Evolutionary conservation across 1,139 yeast genomes (phyloP).

Genomic region (Geotrichum europaeum): DNA sequence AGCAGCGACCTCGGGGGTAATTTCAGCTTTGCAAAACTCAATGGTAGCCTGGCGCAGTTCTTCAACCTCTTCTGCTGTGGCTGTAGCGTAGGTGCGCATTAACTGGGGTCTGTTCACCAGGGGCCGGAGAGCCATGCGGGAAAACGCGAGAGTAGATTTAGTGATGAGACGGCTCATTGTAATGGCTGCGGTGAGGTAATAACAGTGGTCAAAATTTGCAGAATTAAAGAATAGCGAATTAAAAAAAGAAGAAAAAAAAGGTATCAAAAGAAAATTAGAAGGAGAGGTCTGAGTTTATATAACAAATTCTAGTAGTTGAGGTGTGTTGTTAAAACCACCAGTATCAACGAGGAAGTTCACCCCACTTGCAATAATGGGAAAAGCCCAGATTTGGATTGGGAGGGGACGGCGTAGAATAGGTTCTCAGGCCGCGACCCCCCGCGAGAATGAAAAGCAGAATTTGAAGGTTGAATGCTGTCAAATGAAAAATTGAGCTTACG

Average conservation of each 20-base stretch:
- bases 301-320: too few species aligned
- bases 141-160: slow-evolving; percentile 1
- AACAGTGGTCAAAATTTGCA: neutral
- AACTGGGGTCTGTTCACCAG: neutral
- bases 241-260: neutral
- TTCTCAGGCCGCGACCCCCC: too few species aligned
- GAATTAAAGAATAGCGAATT: neutral
- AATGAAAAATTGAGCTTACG: too few species aligned
- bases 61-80: slow-evolving; percentile 25
- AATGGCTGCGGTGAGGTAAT: neutral
- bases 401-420: too few species aligned
- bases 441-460: too few species aligned
- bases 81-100: slow-evolving; percentile 16
- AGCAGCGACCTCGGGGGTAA: slow-evolving; percentile 30
- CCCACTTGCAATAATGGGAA: neutral
- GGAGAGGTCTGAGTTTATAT: neutral
- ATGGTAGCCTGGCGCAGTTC: slow-evolving; percentile 32
- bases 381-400: too few species aligned
- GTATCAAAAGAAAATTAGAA: too few species aligned
- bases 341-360: neutral
- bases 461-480: too few species aligned
- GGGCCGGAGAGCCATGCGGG: slow-evolving; percentile 11
- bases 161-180: slow-evolving; percentile 1
- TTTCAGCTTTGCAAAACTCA: slow-evolving; percentile 31
- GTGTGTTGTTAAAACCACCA: neutral